These are phyloP conservation scores for Hippophae gyantsensis DNA, from an alignment of 306 rosid species.

Conservation along the genomic window DNA sequence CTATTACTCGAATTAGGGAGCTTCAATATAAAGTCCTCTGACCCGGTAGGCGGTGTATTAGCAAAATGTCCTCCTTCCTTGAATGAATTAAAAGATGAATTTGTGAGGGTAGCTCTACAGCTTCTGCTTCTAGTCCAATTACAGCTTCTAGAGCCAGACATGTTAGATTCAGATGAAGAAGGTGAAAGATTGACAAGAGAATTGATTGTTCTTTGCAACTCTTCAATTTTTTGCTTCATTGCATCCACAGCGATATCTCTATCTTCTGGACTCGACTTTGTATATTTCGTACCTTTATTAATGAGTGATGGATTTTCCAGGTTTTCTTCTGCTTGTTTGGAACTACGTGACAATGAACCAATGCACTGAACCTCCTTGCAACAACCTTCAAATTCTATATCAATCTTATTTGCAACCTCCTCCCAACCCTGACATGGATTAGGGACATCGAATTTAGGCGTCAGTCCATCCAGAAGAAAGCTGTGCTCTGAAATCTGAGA, in stretches of 20 bases:
- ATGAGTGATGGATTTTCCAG: too few relatives aligned
- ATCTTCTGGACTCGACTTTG: conserved; percentile 14
- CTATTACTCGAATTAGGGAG: conserved; percentile 20
- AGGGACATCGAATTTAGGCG: conserved; percentile 37
- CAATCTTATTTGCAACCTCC: conserved; percentile 26
- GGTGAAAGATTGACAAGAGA: conserved; percentile 34
- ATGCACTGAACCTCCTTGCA: conserved; percentile 51
- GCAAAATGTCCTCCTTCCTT: conserved; percentile 27
- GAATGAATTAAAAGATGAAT: conserved; percentile 20
- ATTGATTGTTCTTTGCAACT: conserved; percentile 34
- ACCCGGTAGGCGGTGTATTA: conserved; percentile 12
- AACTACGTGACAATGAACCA: not conserved
- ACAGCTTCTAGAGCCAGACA: conserved; percentile 17
- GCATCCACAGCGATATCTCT: conserved; percentile 23
- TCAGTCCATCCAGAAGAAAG: conserved; percentile 39
- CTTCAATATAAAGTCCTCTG: conserved; percentile 19
- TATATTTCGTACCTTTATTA: not conserved
- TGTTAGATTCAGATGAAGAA: conserved; percentile 16
- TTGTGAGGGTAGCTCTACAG: conserved; percentile 30
- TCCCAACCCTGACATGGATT: conserved; percentile 54
- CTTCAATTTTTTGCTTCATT: conserved; percentile 29
- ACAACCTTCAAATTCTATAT: conserved; percentile 26
- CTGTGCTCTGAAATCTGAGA: conserved; percentile 35
- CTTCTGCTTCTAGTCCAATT: conserved; percentile 41
- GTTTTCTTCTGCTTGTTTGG: too few relatives aligned